Percentiles rank a stretch among this genome's conserved stretches.
These are phyloP conservation scores for Malania oleifera DNA, from an alignment of 164 flowering plant genomes.

Conservation along the genomic window DNA sequence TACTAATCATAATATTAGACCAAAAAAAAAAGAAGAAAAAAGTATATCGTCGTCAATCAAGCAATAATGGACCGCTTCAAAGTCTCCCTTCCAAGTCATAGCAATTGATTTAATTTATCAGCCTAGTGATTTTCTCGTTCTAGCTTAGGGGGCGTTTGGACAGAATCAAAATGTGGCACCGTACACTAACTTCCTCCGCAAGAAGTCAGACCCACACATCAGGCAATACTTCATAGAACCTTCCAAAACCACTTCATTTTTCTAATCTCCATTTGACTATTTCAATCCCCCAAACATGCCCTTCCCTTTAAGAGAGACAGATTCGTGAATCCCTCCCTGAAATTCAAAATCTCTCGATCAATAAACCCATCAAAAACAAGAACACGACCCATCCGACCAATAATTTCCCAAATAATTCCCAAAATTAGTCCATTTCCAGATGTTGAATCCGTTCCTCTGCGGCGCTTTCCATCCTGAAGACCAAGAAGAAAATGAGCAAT, in stretches of 20 bases:
- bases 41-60: too few species aligned
- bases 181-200: slow-evolving; percentile 13
- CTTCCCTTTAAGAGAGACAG: too few species aligned
- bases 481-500: slow-evolving; percentile 13
- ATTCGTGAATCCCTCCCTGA: too few species aligned
- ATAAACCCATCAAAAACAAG: too few species aligned
- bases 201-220: slow-evolving; percentile 16
- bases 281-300: slow-evolving; percentile 1
- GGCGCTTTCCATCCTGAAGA: slow-evolving; percentile 25
- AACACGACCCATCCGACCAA: not conserved
- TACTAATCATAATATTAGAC: too few species aligned
- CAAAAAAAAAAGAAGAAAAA: too few species aligned
- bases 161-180: too few species aligned
- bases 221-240: slow-evolving; percentile 8
- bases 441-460: slow-evolving; percentile 25
- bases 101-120: too few species aligned
- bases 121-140: too few species aligned
- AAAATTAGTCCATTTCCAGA: slow-evolving; percentile 11
- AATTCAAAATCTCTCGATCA: too few species aligned
- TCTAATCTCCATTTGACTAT: slow-evolving; percentile 4
- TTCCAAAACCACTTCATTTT: slow-evolving; percentile 6
- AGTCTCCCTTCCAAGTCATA: not conserved
- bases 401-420: not conserved
- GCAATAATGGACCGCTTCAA: slow-evolving; percentile 5
- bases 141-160: too few species aligned